These are phyloP conservation scores for Conringia planisiliqua DNA, from an alignment of 345 rosid genomes.

Conservation along the genomic window DNA sequence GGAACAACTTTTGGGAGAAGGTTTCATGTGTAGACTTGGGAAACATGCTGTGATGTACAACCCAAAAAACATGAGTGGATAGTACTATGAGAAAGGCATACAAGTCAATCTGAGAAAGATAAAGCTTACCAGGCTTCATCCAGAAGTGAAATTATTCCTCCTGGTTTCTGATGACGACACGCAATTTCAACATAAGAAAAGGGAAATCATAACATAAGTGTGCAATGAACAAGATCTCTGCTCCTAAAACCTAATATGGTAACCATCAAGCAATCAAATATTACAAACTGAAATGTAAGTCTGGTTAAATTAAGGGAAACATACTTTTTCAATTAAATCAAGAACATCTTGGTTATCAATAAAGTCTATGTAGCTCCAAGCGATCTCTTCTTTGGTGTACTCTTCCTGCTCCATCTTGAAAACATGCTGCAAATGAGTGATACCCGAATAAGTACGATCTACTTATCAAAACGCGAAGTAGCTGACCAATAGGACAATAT, in stretches of 20 bases:
- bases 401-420: slow-evolving; percentile 97
- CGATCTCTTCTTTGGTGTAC: slow-evolving; percentile 76
- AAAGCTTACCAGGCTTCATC: slow-evolving; percentile 90
- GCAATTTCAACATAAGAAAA: slow-evolving; percentile 19
- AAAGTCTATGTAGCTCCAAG: slow-evolving; percentile 92
- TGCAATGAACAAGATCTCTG: slow-evolving; percentile 4
- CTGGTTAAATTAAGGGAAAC: neutral
- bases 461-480: neutral
- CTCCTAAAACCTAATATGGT: neutral
- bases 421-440: slow-evolving; percentile 63
- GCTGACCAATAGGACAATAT: neutral
- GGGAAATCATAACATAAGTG: slow-evolving; percentile 6
- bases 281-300: slow-evolving; percentile 14
- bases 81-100: slow-evolving; percentile 34
- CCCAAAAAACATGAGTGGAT: slow-evolving; percentile 19
- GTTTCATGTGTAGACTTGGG: slow-evolving; percentile 90
- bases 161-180: slow-evolving; percentile 66
- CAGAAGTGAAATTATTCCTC: slow-evolving; percentile 84
- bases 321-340: slow-evolving; percentile 82
- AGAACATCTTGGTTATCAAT: slow-evolving; percentile 87
- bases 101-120: slow-evolving; percentile 18
- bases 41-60: slow-evolving; percentile 71
- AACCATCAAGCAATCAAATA: slow-evolving; percentile 5
- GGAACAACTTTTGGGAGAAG: slow-evolving; percentile 90
- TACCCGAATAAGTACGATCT: slow-evolving; percentile 11